These are phyloP conservation scores for Hyaloperonospora brassicae DNA, from an alignment of 352 stramenopile species.

Conservation along the genomic window DNA sequence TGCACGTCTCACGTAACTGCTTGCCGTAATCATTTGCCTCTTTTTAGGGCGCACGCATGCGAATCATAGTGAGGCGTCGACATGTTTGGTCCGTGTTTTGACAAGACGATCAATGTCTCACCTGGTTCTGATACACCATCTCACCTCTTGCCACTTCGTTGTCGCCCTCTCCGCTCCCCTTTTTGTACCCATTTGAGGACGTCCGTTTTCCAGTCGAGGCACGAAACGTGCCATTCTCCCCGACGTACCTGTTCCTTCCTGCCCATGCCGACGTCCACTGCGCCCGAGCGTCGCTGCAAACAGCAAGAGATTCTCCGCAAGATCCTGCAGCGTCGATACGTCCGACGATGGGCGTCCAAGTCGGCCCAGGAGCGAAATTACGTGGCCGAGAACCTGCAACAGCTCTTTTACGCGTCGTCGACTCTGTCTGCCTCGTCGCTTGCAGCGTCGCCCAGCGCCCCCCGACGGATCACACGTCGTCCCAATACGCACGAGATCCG, in stretches of 20 bases:
- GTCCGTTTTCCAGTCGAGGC: too few species aligned
- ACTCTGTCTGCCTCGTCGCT: conserved; percentile 12
- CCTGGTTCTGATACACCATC: background rate
- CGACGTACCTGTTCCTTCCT: conserved; percentile 7
- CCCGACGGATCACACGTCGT: conserved; percentile 53
- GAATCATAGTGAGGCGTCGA: too few species aligned
- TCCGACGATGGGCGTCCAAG: conserved; percentile 56
- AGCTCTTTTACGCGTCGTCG: conserved; percentile 50
- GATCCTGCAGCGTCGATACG: conserved; percentile 37
- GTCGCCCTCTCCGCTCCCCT: background rate
- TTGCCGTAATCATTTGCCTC: background rate
- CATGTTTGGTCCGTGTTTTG: too few species aligned
- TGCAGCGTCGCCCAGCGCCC: conserved; percentile 11
- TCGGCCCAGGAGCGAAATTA: conserved; percentile 43
- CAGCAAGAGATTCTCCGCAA: conserved; percentile 30
- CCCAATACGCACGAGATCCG: conserved; percentile 67
- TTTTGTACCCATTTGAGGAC: too few species aligned
- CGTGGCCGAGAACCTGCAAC: conserved; percentile 44
- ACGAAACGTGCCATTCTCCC: too few species aligned
- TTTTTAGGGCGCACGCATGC: too few species aligned
- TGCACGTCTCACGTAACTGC: conserved; percentile 4
- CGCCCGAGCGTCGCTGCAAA: background rate
- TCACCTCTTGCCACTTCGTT: background rate
- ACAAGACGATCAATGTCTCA: background rate
- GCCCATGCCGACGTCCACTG: background rate